Evolutionary conservation across 2,329 filamentous ascomycete genomes (phyloP), one percentile per base, ranked within the genome.

Genomic region (Scedosporium boydii): DNA sequence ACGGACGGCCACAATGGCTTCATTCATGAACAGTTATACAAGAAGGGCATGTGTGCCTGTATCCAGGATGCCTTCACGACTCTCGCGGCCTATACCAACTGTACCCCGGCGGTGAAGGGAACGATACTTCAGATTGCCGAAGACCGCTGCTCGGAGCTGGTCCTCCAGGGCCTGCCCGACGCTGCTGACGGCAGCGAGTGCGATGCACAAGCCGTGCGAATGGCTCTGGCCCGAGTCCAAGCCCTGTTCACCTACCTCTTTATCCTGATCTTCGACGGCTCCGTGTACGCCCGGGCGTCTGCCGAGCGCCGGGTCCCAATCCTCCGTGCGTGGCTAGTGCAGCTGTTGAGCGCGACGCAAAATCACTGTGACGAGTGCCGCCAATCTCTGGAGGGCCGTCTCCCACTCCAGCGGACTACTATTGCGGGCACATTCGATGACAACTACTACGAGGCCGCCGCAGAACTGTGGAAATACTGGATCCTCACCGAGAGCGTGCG

Each of bases 401-500:
- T 9, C 46, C 46, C n/a, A 14, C 46, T 21, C 16, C 3, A 2
- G 46, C 23, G 46, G 46, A 51, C 46, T 18, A 38, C 34, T 9
- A 12, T 10, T 10, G 46, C 46, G 16, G 46, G 46, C 16, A 10
- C 5, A 12, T 51, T 51, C n/a, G 46, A 51, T 10, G 34, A 38
- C 7, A 18, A 14, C 46, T 18, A 51, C 6, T 51, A 51, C 46
- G 46, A 51, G 7, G 12, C 14, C 46, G 46, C 61, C 34, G 21
- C 63, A 3, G 29, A 34, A 3, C 7, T 68, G 2, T 73, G 70
- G 71, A 62, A 66, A 29, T 61, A 65, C 12, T 73, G 70, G 71
- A 66, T 72, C 56, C 34, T 72, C 14, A 66, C 68, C 4, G 71
- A 73, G 65, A 71, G 70, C 56, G 64, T 70, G 16, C 70, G 71